A percentile compares a stretch with the other conserved stretches of the same genome.
Conservation (phyloP, 257 asterid genomes). For the Solanum bulbocastanum region DNA sequence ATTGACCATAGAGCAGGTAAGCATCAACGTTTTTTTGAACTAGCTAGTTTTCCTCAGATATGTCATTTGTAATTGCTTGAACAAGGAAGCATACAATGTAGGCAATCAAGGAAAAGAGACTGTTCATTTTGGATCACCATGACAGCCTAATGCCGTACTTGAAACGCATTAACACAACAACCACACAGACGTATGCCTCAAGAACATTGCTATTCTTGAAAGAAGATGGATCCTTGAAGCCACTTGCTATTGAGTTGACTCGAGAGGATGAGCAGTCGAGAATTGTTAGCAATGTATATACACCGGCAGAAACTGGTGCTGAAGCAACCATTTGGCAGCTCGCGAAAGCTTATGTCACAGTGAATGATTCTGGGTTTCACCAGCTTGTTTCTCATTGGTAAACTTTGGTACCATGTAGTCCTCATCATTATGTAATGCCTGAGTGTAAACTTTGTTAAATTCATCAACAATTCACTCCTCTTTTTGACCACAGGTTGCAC, state of each 20-base stretch:
- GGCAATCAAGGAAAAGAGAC: conserved; percentile 25
- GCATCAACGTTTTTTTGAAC: neutral
- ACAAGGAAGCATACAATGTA: neutral
- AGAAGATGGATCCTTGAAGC: conserved; percentile 3
- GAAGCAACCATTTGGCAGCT: conserved; percentile 36
- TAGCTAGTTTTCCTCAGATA: neutral
- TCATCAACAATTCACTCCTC: neutral
- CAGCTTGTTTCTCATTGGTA: conserved; percentile 54
- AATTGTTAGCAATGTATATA: conserved; percentile 14
- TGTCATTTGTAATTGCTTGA: neutral
- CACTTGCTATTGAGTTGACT: conserved; percentile 8
- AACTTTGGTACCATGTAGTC: neutral
- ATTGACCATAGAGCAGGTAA: conserved; percentile 32
- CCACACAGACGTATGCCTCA: conserved; percentile 16
- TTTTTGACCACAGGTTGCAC: conserved; percentile 5
- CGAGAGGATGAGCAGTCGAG: conserved; percentile 2
- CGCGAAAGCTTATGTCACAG: conserved; percentile 46
- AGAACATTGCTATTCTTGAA: conserved; percentile 10
- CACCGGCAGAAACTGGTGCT: conserved; percentile 25
- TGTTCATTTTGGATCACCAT: conserved; percentile 15
- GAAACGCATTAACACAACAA: conserved; percentile 9
- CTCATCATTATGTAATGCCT: neutral
- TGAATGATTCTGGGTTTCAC: conserved; percentile 49
- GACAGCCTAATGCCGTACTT: conserved; percentile 8
- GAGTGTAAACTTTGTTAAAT: neutral